Evolutionary conservation across 441 rosid species (phyloP), one percentile per base, ranked within the genome.

Genomic region (Euphorbia corollata): DNA sequence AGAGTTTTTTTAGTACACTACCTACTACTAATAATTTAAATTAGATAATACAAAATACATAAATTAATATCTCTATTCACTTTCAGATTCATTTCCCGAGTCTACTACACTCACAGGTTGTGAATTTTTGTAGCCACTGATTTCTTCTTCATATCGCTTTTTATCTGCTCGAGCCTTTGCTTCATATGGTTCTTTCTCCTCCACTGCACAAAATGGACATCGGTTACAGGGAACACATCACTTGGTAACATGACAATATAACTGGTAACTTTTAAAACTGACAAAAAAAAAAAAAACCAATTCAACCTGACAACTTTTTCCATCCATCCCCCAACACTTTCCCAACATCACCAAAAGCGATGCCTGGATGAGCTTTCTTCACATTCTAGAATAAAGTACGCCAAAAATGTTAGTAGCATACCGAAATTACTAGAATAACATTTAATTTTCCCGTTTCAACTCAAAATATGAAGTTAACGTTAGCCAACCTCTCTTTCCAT

Each of bases 161-260:
- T 81, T 87, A 78, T 91, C 98, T 1, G 79, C 85, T 66, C 70
- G 84, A n/a, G 97, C 97, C 81, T 75, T 89, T 10, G 82, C 91
- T 82, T 83, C 90, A 4, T 81, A 91, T 1, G 97, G 97, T 73
- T 91, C 95, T 74, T 73, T 91, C 72, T 91, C 95, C 78, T 86
- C 99, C 20, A 71, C 99, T 91, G 83, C 77, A 22, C 13, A 50
- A 58, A 20, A 36, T 5, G 50, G 27, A 23, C 16, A 1, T 19
- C n/a, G 43, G 18, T 48, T 20, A 16, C 39, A 22, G 43, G 64
- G 2, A 51, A 13, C 20, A 39, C 3, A 6, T 27, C 32, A 7
- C 8, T 18, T 18, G 2, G 19, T 1, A 15, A 45, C 19, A 19
- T 0, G 19, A 8, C 20, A 64, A 48, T 10, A 5, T 2, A n/a